Evolutionary conservation across 352 stramenopile genomes (phyloP).

Genomic region (Blastocystis sp.): DNA sequence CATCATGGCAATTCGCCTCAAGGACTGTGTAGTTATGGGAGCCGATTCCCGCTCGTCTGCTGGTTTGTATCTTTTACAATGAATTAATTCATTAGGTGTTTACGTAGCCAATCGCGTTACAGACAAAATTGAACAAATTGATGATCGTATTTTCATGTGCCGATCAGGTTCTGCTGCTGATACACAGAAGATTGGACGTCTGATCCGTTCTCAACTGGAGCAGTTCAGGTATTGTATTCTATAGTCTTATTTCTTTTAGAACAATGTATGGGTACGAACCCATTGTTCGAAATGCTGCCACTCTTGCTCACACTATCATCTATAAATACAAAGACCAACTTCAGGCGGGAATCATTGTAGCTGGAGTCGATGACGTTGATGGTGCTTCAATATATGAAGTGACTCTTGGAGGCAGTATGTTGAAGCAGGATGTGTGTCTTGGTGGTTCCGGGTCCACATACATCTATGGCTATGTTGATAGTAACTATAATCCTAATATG

Average conservation of each 20-base stretch:
- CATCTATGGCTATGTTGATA: conserved; percentile 62
- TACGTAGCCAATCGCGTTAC: conserved; percentile 60
- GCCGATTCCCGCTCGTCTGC: conserved; percentile 56
- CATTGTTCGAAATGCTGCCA: conserved; percentile 55
- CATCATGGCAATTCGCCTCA: conserved; percentile 58
- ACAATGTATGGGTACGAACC: conserved; percentile 50
- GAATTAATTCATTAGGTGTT: background rate
- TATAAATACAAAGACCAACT: conserved; percentile 62
- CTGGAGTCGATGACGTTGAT: conserved; percentile 55
- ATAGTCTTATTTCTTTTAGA: background rate
- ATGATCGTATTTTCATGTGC: conserved; percentile 61
- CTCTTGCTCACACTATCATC: conserved; percentile 25
- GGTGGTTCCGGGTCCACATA: conserved; percentile 59
- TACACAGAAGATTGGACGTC: conserved; percentile 59
- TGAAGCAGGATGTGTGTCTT: conserved; percentile 41
- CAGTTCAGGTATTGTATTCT: conserved; percentile 3
- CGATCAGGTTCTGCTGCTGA: conserved; percentile 50
- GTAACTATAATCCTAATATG: conserved; percentile 59
- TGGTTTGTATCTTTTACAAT: background rate
- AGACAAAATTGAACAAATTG: conserved; percentile 61
- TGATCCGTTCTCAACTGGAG: conserved; percentile 38
- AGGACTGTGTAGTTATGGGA: conserved; percentile 55
- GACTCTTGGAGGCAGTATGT: conserved; percentile 51
- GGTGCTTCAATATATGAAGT: conserved; percentile 58
- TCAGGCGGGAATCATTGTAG: conserved; percentile 53